A percentile compares a stretch with the other conserved stretches of the same genome.
Evolutionary conservation across 768 basidiomycete genomes (phyloP).

Genomic region (Daedalea quercina): DNA sequence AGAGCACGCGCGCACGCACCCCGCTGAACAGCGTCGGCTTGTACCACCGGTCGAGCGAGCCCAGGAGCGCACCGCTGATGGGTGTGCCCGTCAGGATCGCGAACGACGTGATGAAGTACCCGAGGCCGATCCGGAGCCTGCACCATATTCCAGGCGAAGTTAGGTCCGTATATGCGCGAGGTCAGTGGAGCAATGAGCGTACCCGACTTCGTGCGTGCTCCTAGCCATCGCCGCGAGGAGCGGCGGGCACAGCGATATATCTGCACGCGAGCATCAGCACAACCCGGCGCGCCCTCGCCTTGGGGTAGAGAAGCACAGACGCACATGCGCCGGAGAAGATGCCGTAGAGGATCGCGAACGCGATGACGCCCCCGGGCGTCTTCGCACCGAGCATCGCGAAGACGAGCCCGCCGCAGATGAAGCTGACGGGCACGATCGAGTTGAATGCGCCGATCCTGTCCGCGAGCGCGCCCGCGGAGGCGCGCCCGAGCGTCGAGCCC

Average conservation of each 20-base stretch:
- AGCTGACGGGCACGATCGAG: slow-evolving; percentile 24
- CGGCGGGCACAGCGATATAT: slow-evolving; percentile 8
- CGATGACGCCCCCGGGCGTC: slow-evolving; percentile 27
- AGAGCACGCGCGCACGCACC: slow-evolving; percentile 13
- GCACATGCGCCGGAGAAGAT: slow-evolving; percentile 37
- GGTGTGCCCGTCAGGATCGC: slow-evolving; percentile 19
- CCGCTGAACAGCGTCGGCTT: slow-evolving; percentile 17
- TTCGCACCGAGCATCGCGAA: slow-evolving; percentile 31
- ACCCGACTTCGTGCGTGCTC: slow-evolving; percentile 8
- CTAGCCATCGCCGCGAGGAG: slow-evolving; percentile 1
- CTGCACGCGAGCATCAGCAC: slow-evolving; percentile 5
- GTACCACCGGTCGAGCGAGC: slow-evolving; percentile 8
- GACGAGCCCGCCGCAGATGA: slow-evolving; percentile 28
- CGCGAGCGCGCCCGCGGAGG: slow-evolving; percentile 45
- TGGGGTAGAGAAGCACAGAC: too few relatives aligned
- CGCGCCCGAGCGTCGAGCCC: slow-evolving; percentile 47
- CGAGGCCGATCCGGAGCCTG: slow-evolving; percentile 18
- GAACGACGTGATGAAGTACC: slow-evolving; percentile 12
- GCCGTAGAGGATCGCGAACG: slow-evolving; percentile 38
- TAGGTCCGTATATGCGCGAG: background rate
- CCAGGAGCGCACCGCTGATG: slow-evolving; percentile 18
- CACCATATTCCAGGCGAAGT: slow-evolving; percentile 5
- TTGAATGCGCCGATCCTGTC: slow-evolving; percentile 45
- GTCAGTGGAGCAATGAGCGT: background rate
- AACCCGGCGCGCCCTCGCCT: too few relatives aligned